Evolutionary conservation across 306 rosid species (phyloP).

Genomic region (Quercus bicolor): DNA sequence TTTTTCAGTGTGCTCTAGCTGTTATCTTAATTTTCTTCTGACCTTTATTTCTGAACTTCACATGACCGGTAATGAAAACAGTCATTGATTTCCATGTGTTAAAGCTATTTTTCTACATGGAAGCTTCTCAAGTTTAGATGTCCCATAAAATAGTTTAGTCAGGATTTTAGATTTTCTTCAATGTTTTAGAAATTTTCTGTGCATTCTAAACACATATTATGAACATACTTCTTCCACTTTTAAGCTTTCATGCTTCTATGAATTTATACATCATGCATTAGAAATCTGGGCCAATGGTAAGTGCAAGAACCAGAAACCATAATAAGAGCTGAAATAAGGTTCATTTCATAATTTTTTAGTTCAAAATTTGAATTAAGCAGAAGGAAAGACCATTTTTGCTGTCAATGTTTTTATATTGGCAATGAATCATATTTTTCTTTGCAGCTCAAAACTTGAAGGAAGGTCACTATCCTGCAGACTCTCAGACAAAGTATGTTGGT

Average conservation of each 20-base stretch:
- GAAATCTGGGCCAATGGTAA: slow-evolving; percentile 19
- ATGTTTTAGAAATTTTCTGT: neutral
- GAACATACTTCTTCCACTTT: neutral
- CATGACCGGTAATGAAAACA: neutral
- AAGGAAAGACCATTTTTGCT: neutral
- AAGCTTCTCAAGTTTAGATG: neutral
- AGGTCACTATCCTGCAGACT: slow-evolving; percentile 80
- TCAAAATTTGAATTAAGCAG: neutral
- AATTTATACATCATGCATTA: slow-evolving; percentile 4
- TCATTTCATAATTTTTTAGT: slow-evolving; percentile 2
- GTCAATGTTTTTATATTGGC: neutral
- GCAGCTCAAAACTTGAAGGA: slow-evolving; percentile 94
- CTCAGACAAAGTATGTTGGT: slow-evolving; percentile 80
- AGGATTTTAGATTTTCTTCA: neutral
- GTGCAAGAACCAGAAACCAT: neutral
- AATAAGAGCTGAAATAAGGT: neutral
- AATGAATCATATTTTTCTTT: slow-evolving; percentile 14
- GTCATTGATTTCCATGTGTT: neutral
- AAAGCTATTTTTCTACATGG: neutral
- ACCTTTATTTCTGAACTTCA: neutral
- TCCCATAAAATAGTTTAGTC: neutral
- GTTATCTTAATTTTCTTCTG: slow-evolving; percentile 6
- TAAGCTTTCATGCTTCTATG: neutral
- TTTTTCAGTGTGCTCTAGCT: slow-evolving; percentile 11
- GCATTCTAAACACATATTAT: neutral